phyloP scores from a whole-genome alignment of 2,329 filamentous ascomycete species.

The Moelleriella libera region DNA sequence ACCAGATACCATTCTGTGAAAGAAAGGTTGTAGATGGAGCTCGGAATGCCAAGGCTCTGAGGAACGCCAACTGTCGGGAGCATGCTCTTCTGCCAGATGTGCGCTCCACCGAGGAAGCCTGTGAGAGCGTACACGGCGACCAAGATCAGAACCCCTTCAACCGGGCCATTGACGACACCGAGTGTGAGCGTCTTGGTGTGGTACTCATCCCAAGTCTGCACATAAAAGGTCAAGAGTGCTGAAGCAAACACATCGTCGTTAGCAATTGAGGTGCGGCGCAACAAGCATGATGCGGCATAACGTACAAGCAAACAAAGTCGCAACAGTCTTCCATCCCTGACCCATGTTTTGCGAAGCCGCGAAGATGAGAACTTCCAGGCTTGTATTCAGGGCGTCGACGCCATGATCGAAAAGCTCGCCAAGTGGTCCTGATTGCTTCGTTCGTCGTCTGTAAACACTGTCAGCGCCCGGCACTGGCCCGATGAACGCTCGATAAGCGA shows the following conservation, averaged over 20 bases:
- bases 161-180: constrained; percentile 82
- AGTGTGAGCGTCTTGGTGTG: constrained; percentile 93
- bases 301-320: constrained; percentile 70
- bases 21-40: constrained; percentile 59
- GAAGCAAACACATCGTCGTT: constrained; percentile 4
- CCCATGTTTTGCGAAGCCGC: constrained; percentile 86
- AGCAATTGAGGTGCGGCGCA: not conserved
- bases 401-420: constrained; percentile 97
- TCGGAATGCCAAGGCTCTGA: constrained; percentile 48
- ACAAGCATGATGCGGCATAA: constrained; percentile 2
- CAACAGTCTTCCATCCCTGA: constrained; percentile 78
- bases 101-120: constrained; percentile 71
- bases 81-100: constrained; percentile 85
- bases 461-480: not conserved
- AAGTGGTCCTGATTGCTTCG: constrained; percentile 79
- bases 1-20: constrained; percentile 91
- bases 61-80: constrained; percentile 58
- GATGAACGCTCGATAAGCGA: no score
- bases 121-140: constrained; percentile 72
- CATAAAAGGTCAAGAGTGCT: constrained; percentile 91
- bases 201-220: constrained; percentile 99
- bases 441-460: constrained; percentile 50
- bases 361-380: constrained; percentile 86
- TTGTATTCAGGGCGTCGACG: constrained; percentile 92
- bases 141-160: constrained; percentile 83